phyloP scores from a whole-genome alignment of 2,329 filamentous ascomycete genomes.

The Neocucurbitaria cava region DNA sequence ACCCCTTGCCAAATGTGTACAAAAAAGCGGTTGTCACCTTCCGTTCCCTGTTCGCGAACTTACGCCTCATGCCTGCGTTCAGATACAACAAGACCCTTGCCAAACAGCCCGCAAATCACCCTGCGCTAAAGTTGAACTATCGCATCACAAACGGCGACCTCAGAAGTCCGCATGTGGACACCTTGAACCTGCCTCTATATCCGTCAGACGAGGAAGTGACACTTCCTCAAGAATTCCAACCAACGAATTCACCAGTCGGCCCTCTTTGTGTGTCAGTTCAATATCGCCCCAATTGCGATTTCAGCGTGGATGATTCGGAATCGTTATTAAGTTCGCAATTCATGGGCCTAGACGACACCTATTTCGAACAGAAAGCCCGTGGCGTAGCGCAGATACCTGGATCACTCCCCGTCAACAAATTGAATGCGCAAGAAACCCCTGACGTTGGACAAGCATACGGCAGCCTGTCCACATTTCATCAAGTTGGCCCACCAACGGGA shows the following conservation, averaged over 20 bases:
- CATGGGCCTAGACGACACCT: slow-evolving; percentile 87
- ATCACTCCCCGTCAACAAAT: slow-evolving; percentile 73
- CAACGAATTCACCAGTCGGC: slow-evolving; percentile 85
- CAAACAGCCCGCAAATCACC: slow-evolving; percentile 70
- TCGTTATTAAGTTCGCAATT: slow-evolving; percentile 90
- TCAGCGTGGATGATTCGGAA: slow-evolving; percentile 90
- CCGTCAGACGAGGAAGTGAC: slow-evolving; percentile 62
- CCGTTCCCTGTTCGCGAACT: slow-evolving; percentile 82
- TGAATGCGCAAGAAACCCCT: slow-evolving; percentile 53
- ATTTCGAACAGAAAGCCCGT: slow-evolving; percentile 76
- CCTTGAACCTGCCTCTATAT: slow-evolving; percentile 73
- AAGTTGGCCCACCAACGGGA: slow-evolving; percentile 74
- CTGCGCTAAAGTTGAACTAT: slow-evolving; percentile 76
- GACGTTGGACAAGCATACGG: slow-evolving; percentile 84
- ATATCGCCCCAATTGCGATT: slow-evolving; percentile 88
- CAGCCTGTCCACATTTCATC: slow-evolving; percentile 86
- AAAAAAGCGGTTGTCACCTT: slow-evolving; percentile 97
- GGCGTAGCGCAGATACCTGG: slow-evolving; percentile 64
- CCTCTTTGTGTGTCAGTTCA: slow-evolving; percentile 81
- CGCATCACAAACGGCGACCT: slow-evolving; percentile 72
- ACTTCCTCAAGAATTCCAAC: slow-evolving; percentile 80
- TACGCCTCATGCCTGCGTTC: slow-evolving; percentile 84
- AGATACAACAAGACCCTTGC: slow-evolving; percentile 79
- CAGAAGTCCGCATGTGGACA: slow-evolving; percentile 66
- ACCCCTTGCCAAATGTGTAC: slow-evolving; percentile 84